These are phyloP conservation scores for Panicum virgatum DNA, from an alignment of 202 grass and related monocot species.

Conservation along the genomic window DNA sequence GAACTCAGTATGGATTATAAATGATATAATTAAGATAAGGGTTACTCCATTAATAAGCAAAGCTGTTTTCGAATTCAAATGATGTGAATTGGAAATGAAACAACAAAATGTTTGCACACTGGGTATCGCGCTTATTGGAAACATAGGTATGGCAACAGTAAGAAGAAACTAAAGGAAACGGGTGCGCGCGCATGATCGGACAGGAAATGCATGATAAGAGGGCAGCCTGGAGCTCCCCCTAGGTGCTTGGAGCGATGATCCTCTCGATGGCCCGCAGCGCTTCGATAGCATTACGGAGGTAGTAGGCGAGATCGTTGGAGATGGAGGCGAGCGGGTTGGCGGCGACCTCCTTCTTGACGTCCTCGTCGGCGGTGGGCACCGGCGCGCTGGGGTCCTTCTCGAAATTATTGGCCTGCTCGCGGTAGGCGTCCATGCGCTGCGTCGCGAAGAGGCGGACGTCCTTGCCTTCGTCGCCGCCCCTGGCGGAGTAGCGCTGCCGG, in stretches of 20 bases:
- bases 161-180: too few species aligned
- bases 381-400: not conserved
- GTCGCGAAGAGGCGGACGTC: not conserved
- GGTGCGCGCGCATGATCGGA: too few species aligned
- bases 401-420: not conserved
- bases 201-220: too few species aligned
- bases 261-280: conserved; percentile 44
- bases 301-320: not conserved
- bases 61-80: too few species aligned
- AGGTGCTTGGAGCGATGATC: conserved; percentile 4
- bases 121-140: too few species aligned
- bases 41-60: too few species aligned
- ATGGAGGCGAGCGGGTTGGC: conserved; percentile 10
- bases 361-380: not conserved
- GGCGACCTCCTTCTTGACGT: not conserved
- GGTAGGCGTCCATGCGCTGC: not conserved
- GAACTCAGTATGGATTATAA: too few species aligned
- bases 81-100: too few species aligned
- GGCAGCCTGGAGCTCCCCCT: too few species aligned
- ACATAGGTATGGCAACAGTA: too few species aligned
- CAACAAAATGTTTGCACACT: too few species aligned
- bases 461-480: not conserved
- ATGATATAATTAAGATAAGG: too few species aligned
- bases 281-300: conserved; percentile 35
- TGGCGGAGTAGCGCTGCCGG: not conserved